These are phyloP conservation scores for Aethionema arabicum DNA, from an alignment of 345 rosid species.

Conservation along the genomic window DNA sequence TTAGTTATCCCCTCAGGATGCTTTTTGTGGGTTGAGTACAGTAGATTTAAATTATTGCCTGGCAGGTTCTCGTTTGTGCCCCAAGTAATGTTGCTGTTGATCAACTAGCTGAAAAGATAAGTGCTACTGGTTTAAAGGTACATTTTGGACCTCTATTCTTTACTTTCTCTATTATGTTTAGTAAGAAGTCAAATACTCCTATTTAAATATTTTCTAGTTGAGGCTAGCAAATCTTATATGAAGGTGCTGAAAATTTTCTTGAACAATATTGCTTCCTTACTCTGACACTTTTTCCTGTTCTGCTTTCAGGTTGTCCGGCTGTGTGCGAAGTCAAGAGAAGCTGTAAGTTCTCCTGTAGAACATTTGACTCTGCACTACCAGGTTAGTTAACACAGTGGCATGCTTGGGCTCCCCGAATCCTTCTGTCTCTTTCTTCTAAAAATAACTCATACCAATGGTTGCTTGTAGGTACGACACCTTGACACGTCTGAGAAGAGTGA, in stretches of 20 bases:
- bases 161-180: neutral
- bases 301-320: conserved; percentile 80
- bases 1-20: conserved; percentile 6
- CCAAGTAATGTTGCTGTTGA: conserved; percentile 99
- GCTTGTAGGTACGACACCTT: conserved; percentile 86
- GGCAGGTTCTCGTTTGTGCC: conserved; percentile 94
- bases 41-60: conserved; percentile 10
- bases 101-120: conserved; percentile 98
- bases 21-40: conserved; percentile 8
- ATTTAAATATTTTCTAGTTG: conserved; percentile 22
- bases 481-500: conserved; percentile 99
- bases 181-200: neutral
- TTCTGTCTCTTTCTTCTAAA: conserved; percentile 5
- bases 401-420: conserved; percentile 13
- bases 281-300: conserved; percentile 14
- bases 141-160: conserved; percentile 1
- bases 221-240: neutral
- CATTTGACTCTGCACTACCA: conserved; percentile 99
- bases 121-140: conserved; percentile 98
- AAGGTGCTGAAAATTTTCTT: conserved; percentile 10
- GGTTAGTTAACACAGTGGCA: conserved; percentile 47
- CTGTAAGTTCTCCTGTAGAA: conserved; percentile 98
- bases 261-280: neutral
- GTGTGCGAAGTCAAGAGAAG: conserved; percentile 99
- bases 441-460: conserved; percentile 17